Base-by-base conservation (phyloP, 177 flowering plant species). In the Vitis hybrid region DNA sequence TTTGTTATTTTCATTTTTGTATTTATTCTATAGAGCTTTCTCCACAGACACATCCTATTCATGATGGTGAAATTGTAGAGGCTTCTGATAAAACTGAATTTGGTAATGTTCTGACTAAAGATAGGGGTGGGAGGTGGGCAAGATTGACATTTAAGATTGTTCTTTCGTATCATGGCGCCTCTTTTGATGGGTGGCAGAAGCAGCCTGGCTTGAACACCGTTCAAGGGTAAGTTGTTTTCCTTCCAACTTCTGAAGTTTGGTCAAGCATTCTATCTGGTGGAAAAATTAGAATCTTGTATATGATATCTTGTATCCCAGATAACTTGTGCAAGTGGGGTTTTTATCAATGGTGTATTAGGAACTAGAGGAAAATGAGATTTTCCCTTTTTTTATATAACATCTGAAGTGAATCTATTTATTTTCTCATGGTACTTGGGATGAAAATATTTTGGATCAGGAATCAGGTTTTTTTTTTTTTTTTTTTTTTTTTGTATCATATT, bases 151-250 rank as follows among this genome's bases (percentile, higher is more conserved):
- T 82, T 72, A 93, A 86, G 81, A 89, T 95, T 30, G 75, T 87
- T 58, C 78, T 93, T 65, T 88, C 98, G 1, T 95, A 95, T 64
- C 82, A 86, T 72, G 99, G 99, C 0, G 78, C 60, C 70, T 88
- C 94, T 12, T 95, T 91, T 83, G 98, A 95, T 82, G 99, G 99
- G 2, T 95, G 99, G 99, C 99, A 95, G 82, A 95, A 82, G 79
- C 99, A 95, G 81, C 99, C 98, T 59, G 90, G 84, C 57, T 74
- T 95, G 61, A 84, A 88, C 69, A 90, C 99, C 56, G 94, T 95
- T 65, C 99, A 95, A 78, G 86, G 88, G 97, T 92, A 79, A 65
- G 71, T 77, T 70, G 10, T 70, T 49, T 75, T 51, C 11, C 12
- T 10, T 48, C 13, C 19, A 4, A 7, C 21, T 51, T 56, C 32